Evolutionary conservation across 495 filamentous ascomycete genomes (phyloP).

Genomic region (Penicillium bialowiezense): DNA sequence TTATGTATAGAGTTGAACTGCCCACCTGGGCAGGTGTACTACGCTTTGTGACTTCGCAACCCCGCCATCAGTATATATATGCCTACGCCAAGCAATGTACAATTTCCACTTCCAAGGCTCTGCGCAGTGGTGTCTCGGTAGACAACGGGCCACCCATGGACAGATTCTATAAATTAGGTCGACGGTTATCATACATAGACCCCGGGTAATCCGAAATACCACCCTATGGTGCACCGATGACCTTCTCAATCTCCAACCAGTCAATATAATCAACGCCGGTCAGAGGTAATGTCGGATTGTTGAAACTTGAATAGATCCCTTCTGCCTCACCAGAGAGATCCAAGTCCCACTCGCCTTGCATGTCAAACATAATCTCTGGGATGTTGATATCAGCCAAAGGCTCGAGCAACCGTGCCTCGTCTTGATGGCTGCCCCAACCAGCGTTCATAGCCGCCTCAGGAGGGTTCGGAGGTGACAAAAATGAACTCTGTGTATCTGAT

Average conservation of each 20-base stretch:
- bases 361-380: constrained; percentile 11
- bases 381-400: constrained; percentile 8
- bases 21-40: too few species aligned
- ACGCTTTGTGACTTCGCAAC: too few species aligned
- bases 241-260: constrained; percentile 24
- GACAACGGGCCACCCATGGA: too few species aligned
- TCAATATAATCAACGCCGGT: constrained; percentile 22
- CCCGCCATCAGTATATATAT: too few species aligned
- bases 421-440: not conserved
- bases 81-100: too few species aligned
- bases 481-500: not conserved
- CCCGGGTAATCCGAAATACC: too few species aligned
- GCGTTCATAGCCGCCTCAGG: not conserved
- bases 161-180: too few species aligned
- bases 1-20: too few species aligned
- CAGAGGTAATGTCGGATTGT: constrained; percentile 18
- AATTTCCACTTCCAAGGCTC: too few species aligned
- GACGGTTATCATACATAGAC: too few species aligned
- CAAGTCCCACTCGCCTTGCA: constrained; percentile 14
- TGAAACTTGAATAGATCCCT: constrained; percentile 21
- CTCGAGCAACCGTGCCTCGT: constrained; percentile 17
- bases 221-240: constrained; percentile 11
- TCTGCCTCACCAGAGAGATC: constrained; percentile 20
- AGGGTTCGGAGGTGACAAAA: not conserved
- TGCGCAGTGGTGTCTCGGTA: too few species aligned